phyloP scores from a whole-genome alignment of 2,329 filamentous ascomycete species.

The Penicillium glabrum region DNA sequence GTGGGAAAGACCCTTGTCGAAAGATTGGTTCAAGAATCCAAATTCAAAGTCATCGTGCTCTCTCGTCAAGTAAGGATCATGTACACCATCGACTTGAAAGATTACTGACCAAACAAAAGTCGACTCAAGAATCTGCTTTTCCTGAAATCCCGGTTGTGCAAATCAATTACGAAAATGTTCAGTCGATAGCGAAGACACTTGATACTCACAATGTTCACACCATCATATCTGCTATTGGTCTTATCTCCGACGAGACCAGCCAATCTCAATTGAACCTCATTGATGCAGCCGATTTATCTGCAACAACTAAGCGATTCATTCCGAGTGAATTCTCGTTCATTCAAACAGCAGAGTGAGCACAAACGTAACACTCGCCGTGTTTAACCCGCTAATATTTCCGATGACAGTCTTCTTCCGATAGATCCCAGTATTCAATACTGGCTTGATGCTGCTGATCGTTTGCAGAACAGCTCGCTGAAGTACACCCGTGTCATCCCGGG shows the following conservation, averaged over 20 bases:
- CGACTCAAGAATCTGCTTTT: background rate
- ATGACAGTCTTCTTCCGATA: constrained; percentile 23
- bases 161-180: constrained; percentile 37
- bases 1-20: constrained; percentile 51
- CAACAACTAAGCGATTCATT: constrained; percentile 42
- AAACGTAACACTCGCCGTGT: background rate
- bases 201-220: constrained; percentile 45
- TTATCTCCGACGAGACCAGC: constrained; percentile 29
- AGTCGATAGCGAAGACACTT: constrained; percentile 26
- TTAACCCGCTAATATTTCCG: background rate
- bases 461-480: constrained; percentile 36
- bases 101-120: background rate
- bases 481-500: constrained; percentile 43
- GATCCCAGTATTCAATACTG: constrained; percentile 34
- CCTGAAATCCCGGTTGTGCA: constrained; percentile 17
- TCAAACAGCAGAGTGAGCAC: constrained; percentile 30
- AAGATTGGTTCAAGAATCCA: constrained; percentile 32
- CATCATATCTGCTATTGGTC: constrained; percentile 45
- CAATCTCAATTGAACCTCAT: constrained; percentile 47
- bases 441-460: constrained; percentile 27
- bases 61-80: constrained; percentile 38
- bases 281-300: constrained; percentile 42
- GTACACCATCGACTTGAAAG: background rate
- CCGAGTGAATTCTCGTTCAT: constrained; percentile 45
- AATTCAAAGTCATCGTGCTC: constrained; percentile 44